Evolutionary conservation across 75 land plant genomes (phyloP), one percentile per base, ranked within the genome.

Genomic region (Pinus tabuliformis): DNA sequence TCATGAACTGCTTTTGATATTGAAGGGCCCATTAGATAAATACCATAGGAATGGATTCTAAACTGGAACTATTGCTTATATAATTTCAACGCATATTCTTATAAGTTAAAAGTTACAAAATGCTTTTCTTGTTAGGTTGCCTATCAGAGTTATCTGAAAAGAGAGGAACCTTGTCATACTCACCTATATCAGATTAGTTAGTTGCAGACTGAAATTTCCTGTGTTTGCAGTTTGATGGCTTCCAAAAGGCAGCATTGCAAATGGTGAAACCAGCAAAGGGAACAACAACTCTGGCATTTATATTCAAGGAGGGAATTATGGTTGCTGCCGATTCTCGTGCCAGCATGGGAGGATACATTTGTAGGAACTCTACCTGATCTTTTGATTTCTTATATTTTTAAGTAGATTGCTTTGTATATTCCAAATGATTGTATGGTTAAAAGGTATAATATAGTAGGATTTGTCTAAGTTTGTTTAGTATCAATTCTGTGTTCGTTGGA

Each of bases 241-340:
- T 96, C 78, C 90, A 89, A 72, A 94, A 91, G 75, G 86, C 88
- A 17, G 91, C 95, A 13, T 76, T 83, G 33, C 88, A 90, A 42
- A 90, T 90, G 95, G 89, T 94, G 85, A 94, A 94, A 79, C 99
- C 90, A 7, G 97, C 95, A 1, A 89, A 96, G 73, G 98, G 99
- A 33, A 96, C 99, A 17, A 96, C 99, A 14, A 96, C 97, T 0
- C 89, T 96, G 58, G 99, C 99, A 6, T 96, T 92, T 62, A 89
- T 89, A 21, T 94, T 96, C 80, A 90, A 96, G 78, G 95, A 90
- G 58, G 99, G 99, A 42, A 92, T 94, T 26, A 96, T 92, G 59
- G 99, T 96, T 37, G 99, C 99, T 71, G 97, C 98, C 28, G 99
- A 96, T 84, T 96, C 98, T 52, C 92, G 99, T 49, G 97, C 99